phyloP scores from a whole-genome alignment of 495 filamentous ascomycete genomes.

The Trypethelium eluteriae region DNA sequence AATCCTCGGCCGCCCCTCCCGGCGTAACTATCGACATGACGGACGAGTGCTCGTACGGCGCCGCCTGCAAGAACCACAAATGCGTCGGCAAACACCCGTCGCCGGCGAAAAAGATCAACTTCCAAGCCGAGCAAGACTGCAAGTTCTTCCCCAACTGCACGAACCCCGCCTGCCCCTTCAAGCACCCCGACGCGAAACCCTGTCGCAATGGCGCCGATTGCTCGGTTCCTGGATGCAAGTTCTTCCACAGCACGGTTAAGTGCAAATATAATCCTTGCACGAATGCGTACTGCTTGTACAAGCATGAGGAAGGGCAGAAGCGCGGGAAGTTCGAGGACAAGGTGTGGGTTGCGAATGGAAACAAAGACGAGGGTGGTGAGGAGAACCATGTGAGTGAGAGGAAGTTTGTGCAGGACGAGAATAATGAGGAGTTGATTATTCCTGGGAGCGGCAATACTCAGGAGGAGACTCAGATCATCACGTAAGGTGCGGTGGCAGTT shows the following conservation, averaged over 20 bases:
- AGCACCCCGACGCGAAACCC: conserved; percentile 69
- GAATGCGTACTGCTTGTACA: conserved; percentile 75
- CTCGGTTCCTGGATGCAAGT: conserved; percentile 74
- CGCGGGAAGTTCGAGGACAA: conserved; percentile 71
- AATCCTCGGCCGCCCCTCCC: conserved; percentile 84
- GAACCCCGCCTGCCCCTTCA: conserved; percentile 77
- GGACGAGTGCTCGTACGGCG: conserved; percentile 77
- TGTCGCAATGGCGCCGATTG: conserved; percentile 95
- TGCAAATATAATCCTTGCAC: conserved; percentile 92
- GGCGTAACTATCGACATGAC: conserved; percentile 68
- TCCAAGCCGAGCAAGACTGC: conserved; percentile 76
- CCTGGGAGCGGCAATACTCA: conserved; percentile 44
- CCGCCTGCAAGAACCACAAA: conserved; percentile 89
- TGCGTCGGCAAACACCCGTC: conserved; percentile 89
- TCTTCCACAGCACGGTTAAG: conserved; percentile 69
- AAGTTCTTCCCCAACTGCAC: conserved; percentile 92
- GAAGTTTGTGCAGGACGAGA: conserved; percentile 75
- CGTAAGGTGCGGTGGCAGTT: conserved; percentile 8
- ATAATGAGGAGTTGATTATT: conserved; percentile 61
- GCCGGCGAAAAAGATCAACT: conserved; percentile 59
- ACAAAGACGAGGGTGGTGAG: conserved; percentile 32
- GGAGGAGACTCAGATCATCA: conserved; percentile 25
- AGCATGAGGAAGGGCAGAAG: conserved; percentile 85
- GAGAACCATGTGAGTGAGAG: conserved; percentile 70
- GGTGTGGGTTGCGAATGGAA: conserved; percentile 72